Evolutionary conservation across 345 rosid species (phyloP), one percentile per base, ranked within the genome.

Genomic region (Camelina laxa): DNA sequence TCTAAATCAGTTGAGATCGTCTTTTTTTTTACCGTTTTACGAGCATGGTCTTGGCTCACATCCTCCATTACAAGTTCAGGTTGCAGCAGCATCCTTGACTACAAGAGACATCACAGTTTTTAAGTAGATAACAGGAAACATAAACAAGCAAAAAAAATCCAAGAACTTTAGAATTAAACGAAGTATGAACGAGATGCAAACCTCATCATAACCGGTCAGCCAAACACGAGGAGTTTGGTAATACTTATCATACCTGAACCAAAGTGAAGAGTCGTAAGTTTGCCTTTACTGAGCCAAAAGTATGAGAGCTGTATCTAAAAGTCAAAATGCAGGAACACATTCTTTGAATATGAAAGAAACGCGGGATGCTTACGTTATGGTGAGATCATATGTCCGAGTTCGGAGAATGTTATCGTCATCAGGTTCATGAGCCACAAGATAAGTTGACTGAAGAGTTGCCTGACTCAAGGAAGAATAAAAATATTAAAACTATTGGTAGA

Each of bases 191-290:
- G 60, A 54, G 72, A 73, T 48, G 74, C 85, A 60, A 38, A 89
- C 97, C 97, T 92, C 97, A 72, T 92, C 96, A 77, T 92, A 92
- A 74, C 97, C 97, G 68, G 97, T 92, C 64, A 92, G 93, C 93
- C 97, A 92, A 51, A 92, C 96, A 47, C 96, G 96, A 65, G 97
- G 97, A 65, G 96, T 92, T 83, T 92, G 97, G 78, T 92, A 92
- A 81, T 88, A 92, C 79, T 92, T 88, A 65, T 92, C 97, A 79
- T 90, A 92, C 77, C 97, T 92, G 84, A 44, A 69, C 58, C 31
- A 57, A 16, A 48, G 61, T 2, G 15, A 77, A 69, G 2, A 75
- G 30, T 8, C 20, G 17, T 30, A 10, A 56, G 16, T 13, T 45
- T 58, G 17, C 54, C 12, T 27, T 17, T 15, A 61, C 19, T 22